Percentiles rank a stretch among this genome's conserved stretches.
Conservation (phyloP, 768 basidiomycete species). For the Cystobasidium onofrii region DNA sequence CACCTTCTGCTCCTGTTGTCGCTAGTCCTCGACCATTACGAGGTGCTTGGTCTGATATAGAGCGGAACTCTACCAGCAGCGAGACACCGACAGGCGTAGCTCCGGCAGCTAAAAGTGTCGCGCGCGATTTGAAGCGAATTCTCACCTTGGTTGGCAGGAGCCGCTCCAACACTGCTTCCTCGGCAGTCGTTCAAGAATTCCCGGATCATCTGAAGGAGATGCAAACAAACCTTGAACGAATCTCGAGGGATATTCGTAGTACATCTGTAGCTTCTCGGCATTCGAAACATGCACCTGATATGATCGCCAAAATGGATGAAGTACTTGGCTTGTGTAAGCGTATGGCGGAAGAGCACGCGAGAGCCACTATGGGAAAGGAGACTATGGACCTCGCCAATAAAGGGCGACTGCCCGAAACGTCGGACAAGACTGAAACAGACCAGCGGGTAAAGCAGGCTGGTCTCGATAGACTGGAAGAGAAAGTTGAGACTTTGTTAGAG, state of each 20-base stretch:
- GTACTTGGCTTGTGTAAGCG: background rate
- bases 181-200: background rate
- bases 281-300: background rate
- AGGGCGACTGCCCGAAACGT: too few relatives aligned
- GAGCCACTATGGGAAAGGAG: too few relatives aligned
- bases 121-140: conserved; percentile 32
- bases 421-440: background rate
- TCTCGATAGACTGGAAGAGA: background rate
- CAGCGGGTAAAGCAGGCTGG: background rate
- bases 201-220: conserved; percentile 25
- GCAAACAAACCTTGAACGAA: conserved; percentile 26
- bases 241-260: conserved; percentile 22
- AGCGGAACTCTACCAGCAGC: conserved; percentile 28
- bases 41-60: conserved; percentile 35
- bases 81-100: background rate
- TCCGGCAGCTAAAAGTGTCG: conserved; percentile 24
- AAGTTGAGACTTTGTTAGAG: background rate
- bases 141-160: conserved; percentile 33
- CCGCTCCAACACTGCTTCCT: background rate
- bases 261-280: background rate
- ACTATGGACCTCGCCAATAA: background rate
- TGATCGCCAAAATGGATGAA: conserved; percentile 17
- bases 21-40: background rate
- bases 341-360: background rate
- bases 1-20: background rate